Percentiles rank a stretch among this genome's conserved stretches.
Conservation (phyloP, 2,329 filamentous ascomycete species). For the Diatrype stigma region DNA sequence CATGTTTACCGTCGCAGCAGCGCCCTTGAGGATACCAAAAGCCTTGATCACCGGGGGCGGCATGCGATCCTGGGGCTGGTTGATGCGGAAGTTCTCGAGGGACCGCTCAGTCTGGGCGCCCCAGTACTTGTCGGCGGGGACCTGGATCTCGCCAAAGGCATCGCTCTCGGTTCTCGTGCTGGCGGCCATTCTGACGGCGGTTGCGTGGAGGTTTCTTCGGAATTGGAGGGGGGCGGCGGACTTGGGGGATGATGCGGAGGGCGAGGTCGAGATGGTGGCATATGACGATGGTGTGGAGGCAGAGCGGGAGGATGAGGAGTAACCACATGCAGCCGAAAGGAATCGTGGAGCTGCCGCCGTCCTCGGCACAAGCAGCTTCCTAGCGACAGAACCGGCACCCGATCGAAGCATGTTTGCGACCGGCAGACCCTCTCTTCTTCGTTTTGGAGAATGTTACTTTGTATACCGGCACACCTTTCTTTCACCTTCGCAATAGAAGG, state of each 20-base stretch:
- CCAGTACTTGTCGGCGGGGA: conserved; percentile 93
- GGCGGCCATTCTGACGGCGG: conserved; percentile 44
- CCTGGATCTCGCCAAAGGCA: conserved; percentile 96
- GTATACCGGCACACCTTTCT: background rate
- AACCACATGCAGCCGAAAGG: conserved; percentile 30
- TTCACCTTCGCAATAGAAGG: background rate
- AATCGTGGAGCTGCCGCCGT: conserved; percentile 30
- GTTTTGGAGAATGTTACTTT: background rate
- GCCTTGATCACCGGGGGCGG: conserved; percentile 86
- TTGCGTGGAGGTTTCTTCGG: conserved; percentile 39
- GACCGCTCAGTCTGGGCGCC: conserved; percentile 96
- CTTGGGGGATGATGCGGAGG: conserved; percentile 13
- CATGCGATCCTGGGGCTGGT: conserved; percentile 98
- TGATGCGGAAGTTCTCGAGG: conserved; percentile 97
- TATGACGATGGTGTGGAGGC: conserved; percentile 15
- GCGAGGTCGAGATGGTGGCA: conserved; percentile 13
- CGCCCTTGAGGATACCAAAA: conserved; percentile 96
- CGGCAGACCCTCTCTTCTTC: background rate
- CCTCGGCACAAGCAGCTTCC: conserved; percentile 21
- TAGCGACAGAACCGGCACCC: conserved; percentile 28
- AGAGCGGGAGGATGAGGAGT: conserved; percentile 18
- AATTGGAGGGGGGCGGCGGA: conserved; percentile 22
- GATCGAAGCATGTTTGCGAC: conserved; percentile 31
- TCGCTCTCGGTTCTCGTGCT: conserved; percentile 82
- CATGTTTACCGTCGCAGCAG: conserved; percentile 94